phyloP scores from a whole-genome alignment of 345 rosid genomes.

The Citrus medica region DNA sequence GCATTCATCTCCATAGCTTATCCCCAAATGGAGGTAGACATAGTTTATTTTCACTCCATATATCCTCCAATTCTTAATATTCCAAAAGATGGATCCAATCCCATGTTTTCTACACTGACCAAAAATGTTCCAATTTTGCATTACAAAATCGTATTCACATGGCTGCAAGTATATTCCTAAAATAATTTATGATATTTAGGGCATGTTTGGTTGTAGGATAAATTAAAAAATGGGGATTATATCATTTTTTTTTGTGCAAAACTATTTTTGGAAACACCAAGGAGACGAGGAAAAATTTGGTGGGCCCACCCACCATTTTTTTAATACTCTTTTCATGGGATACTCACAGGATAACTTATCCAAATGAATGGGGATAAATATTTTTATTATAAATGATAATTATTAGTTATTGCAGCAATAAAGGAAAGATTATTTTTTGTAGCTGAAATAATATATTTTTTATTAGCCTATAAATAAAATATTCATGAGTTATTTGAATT shows the following conservation, averaged over 20 bases:
- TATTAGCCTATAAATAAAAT: neutral
- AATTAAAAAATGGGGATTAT: neutral
- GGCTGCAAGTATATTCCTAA: neutral
- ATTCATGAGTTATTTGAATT: too few relatives aligned
- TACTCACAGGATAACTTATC: too few relatives aligned
- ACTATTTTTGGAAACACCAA: neutral
- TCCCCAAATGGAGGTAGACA: neutral
- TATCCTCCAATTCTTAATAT: neutral
- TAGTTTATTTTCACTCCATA: neutral
- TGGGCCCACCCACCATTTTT: neutral
- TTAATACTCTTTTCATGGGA: neutral
- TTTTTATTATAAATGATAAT: neutral
- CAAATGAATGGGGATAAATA: neutral
- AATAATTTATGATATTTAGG: neutral
- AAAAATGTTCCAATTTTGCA: neutral
- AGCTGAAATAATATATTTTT: neutral
- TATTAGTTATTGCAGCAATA: too few relatives aligned
- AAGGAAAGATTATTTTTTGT: too few relatives aligned
- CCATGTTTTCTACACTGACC: neutral
- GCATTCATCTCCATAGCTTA: neutral
- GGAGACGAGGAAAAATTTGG: neutral
- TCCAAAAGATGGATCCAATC: neutral
- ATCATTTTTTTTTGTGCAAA: neutral
- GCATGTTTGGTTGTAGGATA: neutral
- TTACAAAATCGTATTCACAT: too few relatives aligned